phyloP scores from a whole-genome alignment of 768 basidiomycete genomes.

The Xanthoconium purpureum region DNA sequence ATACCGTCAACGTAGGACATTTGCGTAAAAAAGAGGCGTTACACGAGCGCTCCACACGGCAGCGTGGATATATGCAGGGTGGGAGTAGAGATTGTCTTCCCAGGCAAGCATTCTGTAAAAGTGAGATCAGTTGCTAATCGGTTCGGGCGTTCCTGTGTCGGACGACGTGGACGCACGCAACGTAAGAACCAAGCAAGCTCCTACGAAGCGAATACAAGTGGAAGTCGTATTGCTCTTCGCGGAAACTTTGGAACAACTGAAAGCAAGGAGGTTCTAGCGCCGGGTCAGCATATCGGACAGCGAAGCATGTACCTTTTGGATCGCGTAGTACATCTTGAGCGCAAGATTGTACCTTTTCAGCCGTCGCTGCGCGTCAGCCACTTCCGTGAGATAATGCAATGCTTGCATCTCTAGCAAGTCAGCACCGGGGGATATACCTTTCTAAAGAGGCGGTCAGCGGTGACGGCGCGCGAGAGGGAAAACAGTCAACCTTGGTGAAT shows the following conservation, averaged over 20 bases:
- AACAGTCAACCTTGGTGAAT: conserved; percentile 78
- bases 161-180: conserved; percentile 55
- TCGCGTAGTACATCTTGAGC: conserved; percentile 77
- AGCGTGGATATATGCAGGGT: conserved; percentile 72
- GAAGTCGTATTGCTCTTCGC: conserved; percentile 98
- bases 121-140: conserved; percentile 2
- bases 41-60: conserved; percentile 72
- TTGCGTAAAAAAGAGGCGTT: conserved; percentile 13
- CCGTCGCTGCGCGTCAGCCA: conserved; percentile 67
- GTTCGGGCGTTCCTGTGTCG: neutral
- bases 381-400: conserved; percentile 78
- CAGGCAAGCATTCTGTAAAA: conserved; percentile 65
- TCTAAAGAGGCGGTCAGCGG: conserved; percentile 47
- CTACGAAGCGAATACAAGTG: conserved; percentile 92
- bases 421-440: conserved; percentile 75
- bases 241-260: conserved; percentile 79
- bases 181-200: conserved; percentile 81
- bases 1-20: conserved; percentile 10
- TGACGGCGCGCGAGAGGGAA: neutral
- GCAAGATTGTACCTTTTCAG: conserved; percentile 70
- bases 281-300: neutral
- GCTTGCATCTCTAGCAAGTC: conserved; percentile 98
- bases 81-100: conserved; percentile 77
- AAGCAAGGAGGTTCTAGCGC: conserved; percentile 5
- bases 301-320: conserved; percentile 58